Conservation (phyloP, 2,329 filamentous ascomycete genomes). For the Paraphoma chrysanthemicola region DNA sequence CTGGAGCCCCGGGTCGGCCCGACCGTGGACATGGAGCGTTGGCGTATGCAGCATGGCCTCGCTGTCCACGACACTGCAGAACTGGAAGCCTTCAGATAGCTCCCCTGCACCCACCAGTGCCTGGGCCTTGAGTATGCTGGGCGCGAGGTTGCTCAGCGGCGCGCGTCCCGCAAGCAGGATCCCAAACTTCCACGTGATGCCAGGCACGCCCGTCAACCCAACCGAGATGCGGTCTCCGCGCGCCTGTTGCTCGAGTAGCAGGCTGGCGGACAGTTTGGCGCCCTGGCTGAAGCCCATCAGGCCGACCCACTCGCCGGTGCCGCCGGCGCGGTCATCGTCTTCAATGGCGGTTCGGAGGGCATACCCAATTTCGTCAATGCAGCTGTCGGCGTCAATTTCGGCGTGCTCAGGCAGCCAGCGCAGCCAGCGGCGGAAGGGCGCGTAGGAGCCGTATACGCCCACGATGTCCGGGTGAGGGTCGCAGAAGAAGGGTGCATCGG, state of each 20-base stretch:
- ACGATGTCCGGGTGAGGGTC: conserved; percentile 68
- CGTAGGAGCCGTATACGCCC: conserved; percentile 69
- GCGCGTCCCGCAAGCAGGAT: conserved; percentile 68
- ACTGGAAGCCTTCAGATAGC: conserved; percentile 53
- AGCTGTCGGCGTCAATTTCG: conserved; percentile 58
- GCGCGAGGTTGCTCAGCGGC: conserved; percentile 63
- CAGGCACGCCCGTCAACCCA: conserved; percentile 35
- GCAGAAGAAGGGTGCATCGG: conserved; percentile 71
- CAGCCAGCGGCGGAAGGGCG: conserved; percentile 70
- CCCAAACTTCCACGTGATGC: conserved; percentile 63
- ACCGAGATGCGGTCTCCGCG: conserved; percentile 36
- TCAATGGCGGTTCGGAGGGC: conserved; percentile 54
- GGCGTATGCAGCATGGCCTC: conserved; percentile 62
- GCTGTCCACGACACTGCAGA: conserved; percentile 46
- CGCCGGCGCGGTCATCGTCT: conserved; percentile 51
- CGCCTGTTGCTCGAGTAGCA: conserved; percentile 66
- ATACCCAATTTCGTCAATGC: conserved; percentile 57
- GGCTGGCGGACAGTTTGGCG: conserved; percentile 55
- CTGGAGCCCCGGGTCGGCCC: conserved; percentile 65
- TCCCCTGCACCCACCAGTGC: conserved; percentile 51
- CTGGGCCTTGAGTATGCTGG: conserved; percentile 40
- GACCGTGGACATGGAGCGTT: conserved; percentile 73
- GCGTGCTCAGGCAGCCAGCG: conserved; percentile 67
- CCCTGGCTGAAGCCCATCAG: conserved; percentile 60
- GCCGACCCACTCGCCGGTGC: conserved; percentile 56